A percentile compares a stretch with the other conserved stretches of the same genome.
Conservation (phyloP, 768 basidiomycete species). For the Trichaptum fuscoviolaceum region DNA sequence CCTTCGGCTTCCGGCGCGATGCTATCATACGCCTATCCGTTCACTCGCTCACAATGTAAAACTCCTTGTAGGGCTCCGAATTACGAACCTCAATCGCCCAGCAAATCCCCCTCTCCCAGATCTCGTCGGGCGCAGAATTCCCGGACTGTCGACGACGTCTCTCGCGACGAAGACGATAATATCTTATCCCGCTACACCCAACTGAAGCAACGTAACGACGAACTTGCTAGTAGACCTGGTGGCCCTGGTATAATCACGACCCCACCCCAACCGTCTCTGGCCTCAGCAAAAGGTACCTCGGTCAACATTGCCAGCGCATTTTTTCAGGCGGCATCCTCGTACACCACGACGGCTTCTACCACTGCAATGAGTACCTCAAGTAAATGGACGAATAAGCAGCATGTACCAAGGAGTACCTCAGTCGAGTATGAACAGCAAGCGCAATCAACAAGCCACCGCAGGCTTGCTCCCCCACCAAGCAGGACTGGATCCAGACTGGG, state of each 20-base stretch:
- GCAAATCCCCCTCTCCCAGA: slow-evolving; percentile 8
- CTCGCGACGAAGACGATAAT: slow-evolving; percentile 34
- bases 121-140: slow-evolving; percentile 12
- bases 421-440: slow-evolving; percentile 74
- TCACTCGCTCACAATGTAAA: slow-evolving; percentile 50
- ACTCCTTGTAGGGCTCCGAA: slow-evolving; percentile 41
- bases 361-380: slow-evolving; percentile 62
- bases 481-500: slow-evolving; percentile 29
- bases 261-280: slow-evolving; percentile 59
- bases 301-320: slow-evolving; percentile 85
- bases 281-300: slow-evolving; percentile 76
- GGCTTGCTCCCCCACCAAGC: slow-evolving; percentile 59
- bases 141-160: slow-evolving; percentile 28
- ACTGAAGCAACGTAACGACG: slow-evolving; percentile 39
- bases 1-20: slow-evolving; percentile 15
- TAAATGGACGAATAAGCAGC: slow-evolving; percentile 34
- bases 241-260: slow-evolving; percentile 27
- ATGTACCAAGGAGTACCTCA: slow-evolving; percentile 67
- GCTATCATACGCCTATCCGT: slow-evolving; percentile 30
- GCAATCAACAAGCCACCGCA: slow-evolving; percentile 46
- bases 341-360: slow-evolving; percentile 37
- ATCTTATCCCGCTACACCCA: slow-evolving; percentile 44
- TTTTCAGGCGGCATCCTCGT: slow-evolving; percentile 53
- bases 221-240: slow-evolving; percentile 17
- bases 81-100: slow-evolving; percentile 8